Evolutionary conservation across 2,329 filamentous ascomycete genomes (phyloP).

Genomic region (Colletotrichum spaethianum): DNA sequence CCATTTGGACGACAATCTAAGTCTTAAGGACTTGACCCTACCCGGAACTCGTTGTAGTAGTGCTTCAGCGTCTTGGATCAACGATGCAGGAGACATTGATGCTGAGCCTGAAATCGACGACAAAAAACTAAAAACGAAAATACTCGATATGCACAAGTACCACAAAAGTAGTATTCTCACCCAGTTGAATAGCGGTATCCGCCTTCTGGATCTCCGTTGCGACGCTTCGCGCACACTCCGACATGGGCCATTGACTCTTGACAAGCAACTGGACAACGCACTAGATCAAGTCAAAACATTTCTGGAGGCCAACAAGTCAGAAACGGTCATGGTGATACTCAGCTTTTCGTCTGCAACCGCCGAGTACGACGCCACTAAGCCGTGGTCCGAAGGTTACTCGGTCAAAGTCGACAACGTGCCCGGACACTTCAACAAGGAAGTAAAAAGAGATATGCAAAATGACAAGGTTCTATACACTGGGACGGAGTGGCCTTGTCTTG

Average conservation of each 20-base stretch:
- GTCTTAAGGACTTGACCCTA: slow-evolving; percentile 10
- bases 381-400: slow-evolving; percentile 10
- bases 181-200: slow-evolving; percentile 15
- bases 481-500: slow-evolving; percentile 11
- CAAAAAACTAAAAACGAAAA: background rate
- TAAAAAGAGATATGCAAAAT: background rate
- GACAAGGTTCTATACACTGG: background rate
- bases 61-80: slow-evolving; percentile 4
- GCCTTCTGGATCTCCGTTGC: slow-evolving; percentile 15
- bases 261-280: background rate
- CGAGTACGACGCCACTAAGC: background rate
- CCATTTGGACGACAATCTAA: background rate
- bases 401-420: background rate
- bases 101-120: background rate
- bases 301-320: background rate
- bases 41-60: slow-evolving; percentile 23
- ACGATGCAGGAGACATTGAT: background rate
- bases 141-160: slow-evolving; percentile 13
- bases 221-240: background rate
- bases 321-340: slow-evolving; percentile 8
- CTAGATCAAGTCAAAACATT: slow-evolving; percentile 2
- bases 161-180: slow-evolving; percentile 2
- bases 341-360: slow-evolving; percentile 17
- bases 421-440: background rate
- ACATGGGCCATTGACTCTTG: background rate